A percentile compares a stretch with the other conserved stretches of the same genome.
These are phyloP conservation scores for Lachnellula cervina DNA, from an alignment of 2,329 filamentous ascomycete species.

Conservation along the genomic window DNA sequence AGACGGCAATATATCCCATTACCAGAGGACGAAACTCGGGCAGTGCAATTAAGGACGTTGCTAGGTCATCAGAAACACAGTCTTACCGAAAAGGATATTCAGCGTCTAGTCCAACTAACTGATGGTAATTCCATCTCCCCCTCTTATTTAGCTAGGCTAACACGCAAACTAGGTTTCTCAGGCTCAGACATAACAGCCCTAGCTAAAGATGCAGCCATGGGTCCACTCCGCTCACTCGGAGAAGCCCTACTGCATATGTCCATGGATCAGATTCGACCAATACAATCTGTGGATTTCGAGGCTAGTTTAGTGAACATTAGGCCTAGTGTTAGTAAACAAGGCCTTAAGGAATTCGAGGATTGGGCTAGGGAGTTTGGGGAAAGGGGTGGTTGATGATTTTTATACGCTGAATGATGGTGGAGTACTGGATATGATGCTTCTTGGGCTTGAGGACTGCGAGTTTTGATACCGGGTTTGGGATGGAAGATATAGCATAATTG, in stretches of 20 bases:
- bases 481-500: background rate
- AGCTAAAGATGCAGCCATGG: slow-evolving; percentile 98
- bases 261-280: slow-evolving; percentile 90
- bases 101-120: slow-evolving; percentile 70
- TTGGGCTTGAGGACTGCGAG: background rate
- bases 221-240: slow-evolving; percentile 81
- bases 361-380: slow-evolving; percentile 95
- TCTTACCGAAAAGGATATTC: slow-evolving; percentile 66
- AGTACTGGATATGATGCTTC: background rate
- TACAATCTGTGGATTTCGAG: slow-evolving; percentile 76
- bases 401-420: background rate
- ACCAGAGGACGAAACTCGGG: slow-evolving; percentile 77
- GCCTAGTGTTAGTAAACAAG: slow-evolving; percentile 81
- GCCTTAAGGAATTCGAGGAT: slow-evolving; percentile 84
- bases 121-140: slow-evolving; percentile 40
- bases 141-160: slow-evolving; percentile 6
- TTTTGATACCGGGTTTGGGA: background rate
- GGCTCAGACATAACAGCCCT: slow-evolving; percentile 95
- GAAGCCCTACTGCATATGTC: slow-evolving; percentile 86
- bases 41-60: slow-evolving; percentile 71
- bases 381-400: slow-evolving; percentile 60
- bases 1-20: slow-evolving; percentile 93
- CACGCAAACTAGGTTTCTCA: slow-evolving; percentile 68
- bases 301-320: slow-evolving; percentile 79
- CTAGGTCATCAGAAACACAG: slow-evolving; percentile 72